Percentiles rank a stretch among this genome's conserved stretches.
These are phyloP conservation scores for Parathielavia appendiculata DNA, from an alignment of 495 filamentous ascomycete species.

Conservation along the genomic window DNA sequence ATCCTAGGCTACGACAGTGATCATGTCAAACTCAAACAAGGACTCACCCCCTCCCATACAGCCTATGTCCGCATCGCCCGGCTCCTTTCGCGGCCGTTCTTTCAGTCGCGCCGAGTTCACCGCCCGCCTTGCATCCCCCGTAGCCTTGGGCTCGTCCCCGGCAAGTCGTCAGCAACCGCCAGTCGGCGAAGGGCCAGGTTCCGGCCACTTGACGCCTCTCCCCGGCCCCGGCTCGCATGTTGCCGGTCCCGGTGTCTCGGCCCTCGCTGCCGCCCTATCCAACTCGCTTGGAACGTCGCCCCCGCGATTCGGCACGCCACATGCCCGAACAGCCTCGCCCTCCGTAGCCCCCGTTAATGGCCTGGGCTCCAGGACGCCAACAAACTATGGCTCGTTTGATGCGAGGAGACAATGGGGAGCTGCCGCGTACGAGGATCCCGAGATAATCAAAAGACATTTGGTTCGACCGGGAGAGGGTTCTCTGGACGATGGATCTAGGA, in stretches of 20 bases:
- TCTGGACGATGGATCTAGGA: constrained; percentile 38
- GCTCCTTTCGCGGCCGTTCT: constrained; percentile 40
- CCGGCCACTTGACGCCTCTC: constrained; percentile 45
- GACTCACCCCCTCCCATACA: constrained; percentile 35
- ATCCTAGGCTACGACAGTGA: constrained; percentile 4
- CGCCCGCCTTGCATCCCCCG: constrained; percentile 67
- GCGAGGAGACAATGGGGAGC: constrained; percentile 43
- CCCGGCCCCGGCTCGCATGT: constrained; percentile 46
- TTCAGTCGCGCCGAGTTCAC: constrained; percentile 58
- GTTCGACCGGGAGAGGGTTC: constrained; percentile 57
- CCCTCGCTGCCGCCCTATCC: constrained; percentile 69
- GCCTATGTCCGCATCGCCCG: constrained; percentile 44
- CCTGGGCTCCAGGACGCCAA: constrained; percentile 48
- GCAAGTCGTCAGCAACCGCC: neutral
- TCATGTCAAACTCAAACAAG: constrained; percentile 37
- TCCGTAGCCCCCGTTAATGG: constrained; percentile 40
- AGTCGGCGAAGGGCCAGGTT: constrained; percentile 26
- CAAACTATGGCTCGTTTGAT: constrained; percentile 79
- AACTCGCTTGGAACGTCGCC: constrained; percentile 58
- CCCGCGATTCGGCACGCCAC: constrained; percentile 56
- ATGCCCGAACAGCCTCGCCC: constrained; percentile 33
- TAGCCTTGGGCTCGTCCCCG: constrained; percentile 30
- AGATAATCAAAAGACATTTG: constrained; percentile 75
- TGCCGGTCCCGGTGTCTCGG: constrained; percentile 67
- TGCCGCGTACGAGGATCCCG: constrained; percentile 67